Conservation (phyloP, 2,329 filamentous ascomycete genomes). For the Xylariales sp. region DNA sequence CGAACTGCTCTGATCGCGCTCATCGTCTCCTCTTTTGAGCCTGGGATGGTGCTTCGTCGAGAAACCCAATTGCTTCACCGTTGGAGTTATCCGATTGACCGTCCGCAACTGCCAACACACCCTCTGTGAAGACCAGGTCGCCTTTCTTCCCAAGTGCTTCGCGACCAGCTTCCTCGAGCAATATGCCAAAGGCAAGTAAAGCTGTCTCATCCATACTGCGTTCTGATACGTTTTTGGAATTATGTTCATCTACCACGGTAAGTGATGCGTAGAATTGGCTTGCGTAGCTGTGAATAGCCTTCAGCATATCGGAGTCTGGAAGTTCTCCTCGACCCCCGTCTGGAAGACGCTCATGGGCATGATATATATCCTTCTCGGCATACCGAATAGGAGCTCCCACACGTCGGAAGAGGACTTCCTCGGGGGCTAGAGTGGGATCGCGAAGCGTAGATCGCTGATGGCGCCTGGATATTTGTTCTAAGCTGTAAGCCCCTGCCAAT, state of each 20-base stretch:
- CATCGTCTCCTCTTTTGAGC: not conserved
- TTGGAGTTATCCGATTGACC: constrained; percentile 5
- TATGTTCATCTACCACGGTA: constrained; percentile 12
- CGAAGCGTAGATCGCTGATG: constrained; percentile 19
- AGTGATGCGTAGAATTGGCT: constrained; percentile 59
- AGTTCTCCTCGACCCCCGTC: constrained; percentile 43
- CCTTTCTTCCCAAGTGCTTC: constrained; percentile 60
- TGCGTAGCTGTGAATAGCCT: constrained; percentile 63
- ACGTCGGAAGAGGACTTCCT: constrained; percentile 66
- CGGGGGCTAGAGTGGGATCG: constrained; percentile 51
- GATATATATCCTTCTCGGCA: constrained; percentile 68
- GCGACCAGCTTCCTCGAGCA: constrained; percentile 66
- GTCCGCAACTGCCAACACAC: constrained; percentile 23
- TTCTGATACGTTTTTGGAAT: constrained; percentile 35
- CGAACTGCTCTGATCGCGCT: not conserved
- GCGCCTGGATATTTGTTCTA: constrained; percentile 8
- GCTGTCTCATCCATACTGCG: constrained; percentile 75
- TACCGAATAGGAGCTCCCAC: constrained; percentile 62
- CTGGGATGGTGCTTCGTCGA: not conserved
- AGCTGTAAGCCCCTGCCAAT: constrained; percentile 16
- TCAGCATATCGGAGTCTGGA: constrained; percentile 66
- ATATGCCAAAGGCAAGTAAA: constrained; percentile 67
- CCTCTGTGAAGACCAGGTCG: constrained; percentile 69
- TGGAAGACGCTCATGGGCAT: constrained; percentile 53
- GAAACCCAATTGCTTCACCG: constrained; percentile 14